These are phyloP conservation scores for Penicillium goetzii DNA, from an alignment of 495 filamentous ascomycete genomes.

Conservation along the genomic window DNA sequence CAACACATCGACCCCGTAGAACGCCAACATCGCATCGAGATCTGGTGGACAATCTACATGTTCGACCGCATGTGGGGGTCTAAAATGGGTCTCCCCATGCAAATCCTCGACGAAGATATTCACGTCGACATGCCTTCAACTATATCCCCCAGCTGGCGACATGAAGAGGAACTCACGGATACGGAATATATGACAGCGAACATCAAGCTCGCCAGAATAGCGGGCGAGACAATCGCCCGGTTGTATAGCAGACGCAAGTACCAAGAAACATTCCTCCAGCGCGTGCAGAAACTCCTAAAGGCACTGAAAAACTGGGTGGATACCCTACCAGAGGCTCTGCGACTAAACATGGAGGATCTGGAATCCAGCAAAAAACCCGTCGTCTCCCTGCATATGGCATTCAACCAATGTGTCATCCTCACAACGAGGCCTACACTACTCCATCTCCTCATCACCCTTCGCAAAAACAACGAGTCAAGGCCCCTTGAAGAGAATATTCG, in stretches of 20 bases:
- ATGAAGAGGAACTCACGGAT: conserved; percentile 49
- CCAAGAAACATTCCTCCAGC: conserved; percentile 48
- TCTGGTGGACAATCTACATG: conserved; percentile 55
- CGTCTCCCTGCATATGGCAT: conserved; percentile 47
- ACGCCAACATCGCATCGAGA: conserved; percentile 48
- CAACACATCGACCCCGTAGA: conserved; percentile 49
- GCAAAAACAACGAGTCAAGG: conserved; percentile 21
- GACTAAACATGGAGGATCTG: conserved; percentile 43
- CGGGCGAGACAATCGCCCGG: conserved; percentile 47
- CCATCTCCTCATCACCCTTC: conserved; percentile 46
- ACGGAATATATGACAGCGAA: conserved; percentile 46
- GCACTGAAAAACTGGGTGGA: conserved; percentile 51
- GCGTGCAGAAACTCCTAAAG: conserved; percentile 49
- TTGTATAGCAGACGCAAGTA: conserved; percentile 51
- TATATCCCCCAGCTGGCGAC: conserved; percentile 37
- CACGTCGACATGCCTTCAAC: conserved; percentile 50
- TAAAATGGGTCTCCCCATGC: conserved; percentile 50
- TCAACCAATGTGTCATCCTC: conserved; percentile 50
- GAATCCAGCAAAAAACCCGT: conserved; percentile 45
- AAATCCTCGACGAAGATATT: conserved; percentile 53
- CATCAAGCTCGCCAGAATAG: conserved; percentile 47
- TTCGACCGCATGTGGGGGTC: conserved; percentile 54
- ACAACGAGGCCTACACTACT: conserved; percentile 48
- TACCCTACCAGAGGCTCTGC: conserved; percentile 45
- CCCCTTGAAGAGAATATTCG: background rate